Evolutionary conservation across 148 eudicot species (phyloP), one percentile per base, ranked within the genome.

Genomic region (Rhododendron mucronatum): DNA sequence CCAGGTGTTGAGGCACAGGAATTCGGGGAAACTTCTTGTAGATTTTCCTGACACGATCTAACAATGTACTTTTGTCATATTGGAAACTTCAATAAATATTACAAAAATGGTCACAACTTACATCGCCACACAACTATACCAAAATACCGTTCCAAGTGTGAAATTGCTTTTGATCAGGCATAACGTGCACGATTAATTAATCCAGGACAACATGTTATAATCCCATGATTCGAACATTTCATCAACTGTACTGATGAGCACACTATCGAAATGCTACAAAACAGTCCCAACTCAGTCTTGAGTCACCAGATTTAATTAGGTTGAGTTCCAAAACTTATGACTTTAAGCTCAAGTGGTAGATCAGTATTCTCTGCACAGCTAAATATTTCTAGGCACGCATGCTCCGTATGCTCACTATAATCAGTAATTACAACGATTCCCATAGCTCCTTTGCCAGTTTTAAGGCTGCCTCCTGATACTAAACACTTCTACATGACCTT

Each of bases 21-120:
- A 91, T 89, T 44, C 92, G 92, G 39, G 98, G 99, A 88, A 95
- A 96, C 85, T 89, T 93, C 85, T 94, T 86, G 86, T 92, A 94
- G 81, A 96, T 96, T 92, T 90, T 94, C 93, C 94, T 92, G 90
- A 96, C 90, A 89, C 93, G 91, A 51, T 92, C 99, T 96, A 90
- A 75, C 85, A 91, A 57, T 77, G 81, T 86, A 48, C 63, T 83
- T 78, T 85, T 84, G 85, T 85, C 90, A 92, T 44, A 47, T 73
- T 76, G 28, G 20, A 16, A 69, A 47, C 6, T 37, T 39, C 48
- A 48, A 44, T 20, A 76, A 79, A 65, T 63, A 23, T 41, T 44
- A 35, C 63, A 78, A 35, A 28, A 26, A 75, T 75, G 26, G 39
- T 11, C 44, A 13, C 39, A 44, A 77, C 79, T n/a, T 48, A 79